Conservation (phyloP, 768 basidiomycete genomes). For the Collybia mongolica region DNA sequence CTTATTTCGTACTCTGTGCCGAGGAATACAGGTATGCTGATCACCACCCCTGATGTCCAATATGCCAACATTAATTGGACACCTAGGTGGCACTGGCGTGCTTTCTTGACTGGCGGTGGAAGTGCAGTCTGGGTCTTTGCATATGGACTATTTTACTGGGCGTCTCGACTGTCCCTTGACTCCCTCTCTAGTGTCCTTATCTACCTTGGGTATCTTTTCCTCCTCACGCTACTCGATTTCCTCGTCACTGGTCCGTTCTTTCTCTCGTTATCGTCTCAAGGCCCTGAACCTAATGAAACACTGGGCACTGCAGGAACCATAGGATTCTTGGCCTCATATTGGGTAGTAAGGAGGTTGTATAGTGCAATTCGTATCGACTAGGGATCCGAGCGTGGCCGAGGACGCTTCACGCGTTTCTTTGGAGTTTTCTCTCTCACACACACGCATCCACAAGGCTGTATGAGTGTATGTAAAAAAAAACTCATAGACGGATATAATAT, state of each 20-base stretch:
- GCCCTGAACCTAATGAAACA: too few relatives aligned
- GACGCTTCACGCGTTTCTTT: too few relatives aligned
- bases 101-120: slow-evolving; percentile 90
- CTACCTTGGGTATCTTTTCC: slow-evolving; percentile 88
- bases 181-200: slow-evolving; percentile 79
- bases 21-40: slow-evolving; percentile 83
- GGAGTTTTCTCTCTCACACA: too few relatives aligned
- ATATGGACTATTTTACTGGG: slow-evolving; percentile 91
- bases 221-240: slow-evolving; percentile 84
- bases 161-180: slow-evolving; percentile 79
- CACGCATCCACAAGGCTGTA: too few relatives aligned
- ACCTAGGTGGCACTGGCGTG: slow-evolving; percentile 92
- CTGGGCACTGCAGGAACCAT: slow-evolving; percentile 65
- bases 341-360: slow-evolving; percentile 86
- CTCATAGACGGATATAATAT: too few relatives aligned
- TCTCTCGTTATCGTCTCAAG: background rate
- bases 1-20: slow-evolving; percentile 89
- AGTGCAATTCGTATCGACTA: slow-evolving; percentile 78
- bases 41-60: background rate
- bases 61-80: background rate
- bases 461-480: too few relatives aligned
- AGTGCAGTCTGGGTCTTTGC: slow-evolving; percentile 88
- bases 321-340: slow-evolving; percentile 88
- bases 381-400: background rate
- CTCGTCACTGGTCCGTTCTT: slow-evolving; percentile 70